A percentile compares a stretch with the other conserved stretches of the same genome.
Conservation (phyloP, 2,329 filamentous ascomycete genomes). For the Fusarium metavorans region DNA sequence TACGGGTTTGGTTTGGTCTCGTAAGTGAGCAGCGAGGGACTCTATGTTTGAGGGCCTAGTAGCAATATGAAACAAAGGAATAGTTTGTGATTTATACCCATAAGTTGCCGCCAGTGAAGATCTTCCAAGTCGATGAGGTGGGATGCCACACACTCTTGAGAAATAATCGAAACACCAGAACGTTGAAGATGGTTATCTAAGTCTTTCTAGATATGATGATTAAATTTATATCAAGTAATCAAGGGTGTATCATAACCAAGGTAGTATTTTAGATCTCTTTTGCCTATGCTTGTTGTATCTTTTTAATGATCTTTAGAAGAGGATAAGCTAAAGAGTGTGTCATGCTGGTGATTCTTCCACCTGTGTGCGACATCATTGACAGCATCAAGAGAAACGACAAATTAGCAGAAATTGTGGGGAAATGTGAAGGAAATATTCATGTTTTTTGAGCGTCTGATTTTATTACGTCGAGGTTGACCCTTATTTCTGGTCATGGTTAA, state of each 20-base stretch:
- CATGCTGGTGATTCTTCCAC: background rate
- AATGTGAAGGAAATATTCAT: background rate
- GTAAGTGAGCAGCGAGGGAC: background rate
- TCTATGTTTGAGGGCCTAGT: background rate
- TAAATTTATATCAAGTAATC: background rate
- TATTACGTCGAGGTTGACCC: background rate
- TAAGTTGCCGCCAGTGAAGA: background rate
- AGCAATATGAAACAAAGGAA: background rate
- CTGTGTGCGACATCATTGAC: background rate
- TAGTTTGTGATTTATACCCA: background rate
- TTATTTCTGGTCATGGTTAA: background rate
- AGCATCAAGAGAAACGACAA: background rate
- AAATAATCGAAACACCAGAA: background rate
- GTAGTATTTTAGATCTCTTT: background rate
- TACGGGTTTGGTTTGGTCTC: background rate
- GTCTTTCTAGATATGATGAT: background rate
- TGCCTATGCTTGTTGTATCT: background rate
- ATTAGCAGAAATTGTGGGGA: background rate
- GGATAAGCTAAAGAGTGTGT: background rate
- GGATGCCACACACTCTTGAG: background rate
- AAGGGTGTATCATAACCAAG: background rate
- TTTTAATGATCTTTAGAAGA: background rate
- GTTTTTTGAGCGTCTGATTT: background rate
- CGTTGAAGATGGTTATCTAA: background rate
- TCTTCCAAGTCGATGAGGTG: background rate